Base-by-base conservation (phyloP, 495 filamentous ascomycete species). In the Apodospora peruviana region DNA sequence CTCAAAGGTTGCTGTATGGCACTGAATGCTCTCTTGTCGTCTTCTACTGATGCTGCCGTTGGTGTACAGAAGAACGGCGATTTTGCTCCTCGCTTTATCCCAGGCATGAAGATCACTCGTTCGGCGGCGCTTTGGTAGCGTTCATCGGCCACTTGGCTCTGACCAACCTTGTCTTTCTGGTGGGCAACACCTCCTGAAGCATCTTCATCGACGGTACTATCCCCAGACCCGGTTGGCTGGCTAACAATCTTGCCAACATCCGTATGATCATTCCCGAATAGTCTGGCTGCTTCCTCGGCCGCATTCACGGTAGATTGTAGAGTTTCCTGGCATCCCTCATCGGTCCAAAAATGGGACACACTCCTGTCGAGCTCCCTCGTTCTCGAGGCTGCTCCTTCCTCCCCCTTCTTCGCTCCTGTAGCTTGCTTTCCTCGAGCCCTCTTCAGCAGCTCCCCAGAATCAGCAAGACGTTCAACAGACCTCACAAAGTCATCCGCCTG, bases 271-370 rank as follows among this genome's bases (percentile, higher is more conserved):
- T n/a, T n/a, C n/a, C n/a, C n/a, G n/a, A n/a, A n/a, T n/a, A n/a
- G n/a, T n/a, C n/a, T n/a, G n/a, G n/a, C n/a, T n/a, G n/a, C n/a
- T n/a, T n/a, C n/a, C n/a, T n/a, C n/a, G n/a, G n/a, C n/a, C n/a
- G n/a, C n/a, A n/a, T n/a, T n/a, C n/a, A n/a, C n/a, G n/a, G n/a
- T n/a, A n/a, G n/a, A n/a, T n/a, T n/a, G n/a, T n/a, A n/a, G n/a
- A n/a, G n/a, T n/a, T n/a, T n/a, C n/a, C n/a, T n/a, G n/a, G n/a
- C n/a, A n/a, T n/a, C n/a, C n/a, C n/a, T n/a, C n/a, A 5, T 54
- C 41, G 12, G 16, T 51, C 47, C 50, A 62, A 27, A 54, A 54
- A 4, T 19, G 56, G 4, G 59, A 62, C 4, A 52, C 38, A 20
- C 27, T 23, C n/a, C 19, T 52, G 2, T n/a, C 25, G 9, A 17